Evolutionary conservation across 305 asterid genomes (phyloP).

Genomic region (Euphrasia arctica): DNA sequence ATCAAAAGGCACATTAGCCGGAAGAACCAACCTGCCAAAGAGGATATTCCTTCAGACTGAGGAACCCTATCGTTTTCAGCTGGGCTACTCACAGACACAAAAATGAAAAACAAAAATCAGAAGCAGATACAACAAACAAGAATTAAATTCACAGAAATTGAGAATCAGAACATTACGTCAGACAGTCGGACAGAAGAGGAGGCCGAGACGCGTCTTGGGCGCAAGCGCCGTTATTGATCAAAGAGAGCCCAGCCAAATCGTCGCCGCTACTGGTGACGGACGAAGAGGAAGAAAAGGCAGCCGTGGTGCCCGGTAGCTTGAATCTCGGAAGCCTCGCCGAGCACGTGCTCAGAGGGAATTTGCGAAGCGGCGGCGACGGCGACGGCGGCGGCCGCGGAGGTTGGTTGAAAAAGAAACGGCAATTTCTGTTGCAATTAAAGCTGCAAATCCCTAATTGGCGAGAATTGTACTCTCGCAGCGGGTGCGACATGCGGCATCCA

Average conservation of each 20-base stretch:
- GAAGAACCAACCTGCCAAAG: slow-evolving; percentile 59
- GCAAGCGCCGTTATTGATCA: neutral
- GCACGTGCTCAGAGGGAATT: slow-evolving; percentile 14
- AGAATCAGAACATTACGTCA: slow-evolving; percentile 32
- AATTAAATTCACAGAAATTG: neutral
- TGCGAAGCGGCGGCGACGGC: slow-evolving; percentile 17
- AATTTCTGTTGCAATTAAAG: slow-evolving; percentile 20
- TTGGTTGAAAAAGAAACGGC: slow-evolving; percentile 14
- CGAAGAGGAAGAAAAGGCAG: slow-evolving; percentile 27
- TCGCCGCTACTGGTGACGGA: slow-evolving; percentile 26
- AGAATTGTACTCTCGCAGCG: slow-evolving; percentile 40
- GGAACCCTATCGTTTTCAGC: slow-evolving; percentile 45
- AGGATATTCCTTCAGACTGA: slow-evolving; percentile 45
- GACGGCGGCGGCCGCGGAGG: slow-evolving; percentile 17
- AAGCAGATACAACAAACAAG: neutral
- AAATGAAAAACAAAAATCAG: neutral
- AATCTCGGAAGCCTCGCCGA: slow-evolving; percentile 30
- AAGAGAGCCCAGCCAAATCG: slow-evolving; percentile 28
- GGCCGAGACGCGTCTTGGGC: slow-evolving; percentile 22
- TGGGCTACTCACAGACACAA: slow-evolving; percentile 35
- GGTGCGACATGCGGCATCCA: slow-evolving; percentile 47
- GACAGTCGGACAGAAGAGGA: slow-evolving; percentile 23
- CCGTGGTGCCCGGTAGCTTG: slow-evolving; percentile 23
- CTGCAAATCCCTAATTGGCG: slow-evolving; percentile 39
- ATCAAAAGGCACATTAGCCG: neutral